Percentiles rank a stretch among this genome's conserved stretches.
Evolutionary conservation across 1,284 basidiomycete genomes (phyloP).

Genomic region (Ceratobasidium sp.): DNA sequence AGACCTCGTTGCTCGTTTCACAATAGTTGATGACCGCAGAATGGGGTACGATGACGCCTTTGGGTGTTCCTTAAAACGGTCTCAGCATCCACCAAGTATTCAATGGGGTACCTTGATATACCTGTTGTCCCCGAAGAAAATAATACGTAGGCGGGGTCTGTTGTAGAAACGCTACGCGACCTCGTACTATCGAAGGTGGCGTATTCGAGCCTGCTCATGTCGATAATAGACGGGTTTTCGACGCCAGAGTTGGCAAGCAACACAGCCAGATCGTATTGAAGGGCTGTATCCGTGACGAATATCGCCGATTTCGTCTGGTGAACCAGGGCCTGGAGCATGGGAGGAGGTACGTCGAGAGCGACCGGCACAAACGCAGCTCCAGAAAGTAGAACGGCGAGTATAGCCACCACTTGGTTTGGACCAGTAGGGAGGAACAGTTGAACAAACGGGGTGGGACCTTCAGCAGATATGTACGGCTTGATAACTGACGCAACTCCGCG

Average conservation of each 20-base stretch:
- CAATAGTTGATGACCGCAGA: conserved; percentile 2
- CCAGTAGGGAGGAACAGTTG: neutral
- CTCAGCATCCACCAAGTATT: neutral
- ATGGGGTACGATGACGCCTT: neutral
- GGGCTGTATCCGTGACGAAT: neutral
- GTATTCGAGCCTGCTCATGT: too few relatives aligned
- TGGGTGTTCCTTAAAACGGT: neutral
- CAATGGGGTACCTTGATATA: neutral
- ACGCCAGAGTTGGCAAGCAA: neutral
- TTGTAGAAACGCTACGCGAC: too few relatives aligned
- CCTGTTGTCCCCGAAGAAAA: conserved; percentile 31
- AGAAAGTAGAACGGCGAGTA: neutral
- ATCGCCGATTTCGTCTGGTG: neutral
- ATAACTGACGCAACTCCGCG: neutral
- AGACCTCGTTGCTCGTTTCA: neutral
- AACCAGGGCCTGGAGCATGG: neutral
- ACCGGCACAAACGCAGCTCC: conserved; percentile 7
- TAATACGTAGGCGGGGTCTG: conserved; percentile 13
- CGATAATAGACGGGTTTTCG: too few relatives aligned
- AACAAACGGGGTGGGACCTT: neutral
- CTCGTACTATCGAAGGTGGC: too few relatives aligned
- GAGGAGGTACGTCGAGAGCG: neutral
- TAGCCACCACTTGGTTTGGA: neutral
- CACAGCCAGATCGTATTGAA: neutral
- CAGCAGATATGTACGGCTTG: neutral